phyloP scores from a whole-genome alignment of 2,329 filamentous ascomycete species.

The Taxawa tesnikishii region DNA sequence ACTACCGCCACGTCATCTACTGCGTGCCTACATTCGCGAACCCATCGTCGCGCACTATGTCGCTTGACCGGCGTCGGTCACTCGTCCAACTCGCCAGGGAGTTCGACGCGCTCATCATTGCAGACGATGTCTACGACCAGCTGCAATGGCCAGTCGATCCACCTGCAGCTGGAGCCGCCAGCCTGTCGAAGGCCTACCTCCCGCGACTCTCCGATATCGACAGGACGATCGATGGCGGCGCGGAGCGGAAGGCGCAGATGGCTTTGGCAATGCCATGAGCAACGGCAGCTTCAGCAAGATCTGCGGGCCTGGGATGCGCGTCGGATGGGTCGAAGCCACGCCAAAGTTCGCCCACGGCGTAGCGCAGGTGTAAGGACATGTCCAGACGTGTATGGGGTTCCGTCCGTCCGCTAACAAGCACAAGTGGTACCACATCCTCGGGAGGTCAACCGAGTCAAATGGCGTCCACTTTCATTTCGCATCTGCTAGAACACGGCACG shows the following conservation, averaged over 20 bases:
- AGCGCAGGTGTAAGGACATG: too few relatives aligned
- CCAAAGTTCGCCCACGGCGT: constrained; percentile 47
- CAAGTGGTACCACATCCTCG: constrained; percentile 45
- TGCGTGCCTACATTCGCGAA: constrained; percentile 82
- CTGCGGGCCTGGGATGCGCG: constrained; percentile 64
- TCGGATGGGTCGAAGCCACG: constrained; percentile 77
- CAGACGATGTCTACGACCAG: constrained; percentile 91
- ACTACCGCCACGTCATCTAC: constrained; percentile 82
- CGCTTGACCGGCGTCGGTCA: constrained; percentile 49
- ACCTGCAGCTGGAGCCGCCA: not conserved
- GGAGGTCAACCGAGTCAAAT: constrained; percentile 50
- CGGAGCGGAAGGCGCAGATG: constrained; percentile 34
- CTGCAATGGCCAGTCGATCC: constrained; percentile 54
- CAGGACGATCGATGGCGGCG: constrained; percentile 47
- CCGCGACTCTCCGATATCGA: constrained; percentile 75
- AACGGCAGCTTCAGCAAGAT: constrained; percentile 92
- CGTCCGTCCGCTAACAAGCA: too few relatives aligned
- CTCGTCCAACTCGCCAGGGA: constrained; percentile 67
- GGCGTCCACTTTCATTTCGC: constrained; percentile 42
- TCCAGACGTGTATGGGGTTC: too few relatives aligned
- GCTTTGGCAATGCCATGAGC: constrained; percentile 69
- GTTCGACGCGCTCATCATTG: constrained; percentile 70
- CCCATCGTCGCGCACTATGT: constrained; percentile 75
- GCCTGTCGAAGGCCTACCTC: constrained; percentile 33
- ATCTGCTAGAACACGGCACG: constrained; percentile 38